Evolutionary conservation across 2,329 filamentous ascomycete species (phyloP).

Genomic region (Neofusicoccum cordaticola): DNA sequence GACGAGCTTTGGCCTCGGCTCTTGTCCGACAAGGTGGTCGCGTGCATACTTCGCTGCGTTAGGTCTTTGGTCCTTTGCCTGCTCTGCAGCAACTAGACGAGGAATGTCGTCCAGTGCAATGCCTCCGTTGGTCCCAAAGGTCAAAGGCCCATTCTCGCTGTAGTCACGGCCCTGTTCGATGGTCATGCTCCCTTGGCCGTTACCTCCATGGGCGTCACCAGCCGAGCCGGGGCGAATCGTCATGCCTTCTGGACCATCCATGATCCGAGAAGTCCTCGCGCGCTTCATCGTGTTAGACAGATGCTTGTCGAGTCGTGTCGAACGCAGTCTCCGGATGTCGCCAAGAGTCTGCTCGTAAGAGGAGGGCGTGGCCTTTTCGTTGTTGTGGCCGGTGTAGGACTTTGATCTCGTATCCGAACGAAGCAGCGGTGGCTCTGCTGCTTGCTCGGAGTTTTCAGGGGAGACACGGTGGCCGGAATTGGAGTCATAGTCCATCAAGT

Average conservation of each 20-base stretch:
- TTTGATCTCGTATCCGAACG: conserved; percentile 69
- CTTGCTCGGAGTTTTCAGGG: conserved; percentile 40
- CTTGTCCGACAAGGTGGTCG: conserved; percentile 63
- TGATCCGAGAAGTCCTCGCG: conserved; percentile 84
- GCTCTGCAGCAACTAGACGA: conserved; percentile 90
- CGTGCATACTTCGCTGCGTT: conserved; percentile 75
- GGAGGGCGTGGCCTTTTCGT: conserved; percentile 55
- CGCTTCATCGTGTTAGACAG: conserved; percentile 90
- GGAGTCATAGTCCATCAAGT: conserved; percentile 63
- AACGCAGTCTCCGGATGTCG: conserved; percentile 86
- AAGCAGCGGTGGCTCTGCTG: conserved; percentile 52
- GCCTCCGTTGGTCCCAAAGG: conserved; percentile 79
- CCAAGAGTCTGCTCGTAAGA: conserved; percentile 95
- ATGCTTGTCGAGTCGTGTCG: conserved; percentile 90
- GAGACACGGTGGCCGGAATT: conserved; percentile 60
- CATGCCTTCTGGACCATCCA: conserved; percentile 75
- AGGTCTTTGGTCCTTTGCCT: conserved; percentile 84
- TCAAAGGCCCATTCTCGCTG: conserved; percentile 68
- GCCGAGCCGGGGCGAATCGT: conserved; percentile 65
- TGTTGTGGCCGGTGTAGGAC: conserved; percentile 63
- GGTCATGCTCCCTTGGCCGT: conserved; percentile 50
- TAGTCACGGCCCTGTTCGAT: conserved; percentile 79
- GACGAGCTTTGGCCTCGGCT: conserved; percentile 66
- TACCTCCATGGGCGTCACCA: conserved; percentile 48
- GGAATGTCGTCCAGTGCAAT: conserved; percentile 95